These are phyloP conservation scores for Globisporangium paddicum DNA, from an alignment of 352 stramenopile genomes.

Conservation along the genomic window DNA sequence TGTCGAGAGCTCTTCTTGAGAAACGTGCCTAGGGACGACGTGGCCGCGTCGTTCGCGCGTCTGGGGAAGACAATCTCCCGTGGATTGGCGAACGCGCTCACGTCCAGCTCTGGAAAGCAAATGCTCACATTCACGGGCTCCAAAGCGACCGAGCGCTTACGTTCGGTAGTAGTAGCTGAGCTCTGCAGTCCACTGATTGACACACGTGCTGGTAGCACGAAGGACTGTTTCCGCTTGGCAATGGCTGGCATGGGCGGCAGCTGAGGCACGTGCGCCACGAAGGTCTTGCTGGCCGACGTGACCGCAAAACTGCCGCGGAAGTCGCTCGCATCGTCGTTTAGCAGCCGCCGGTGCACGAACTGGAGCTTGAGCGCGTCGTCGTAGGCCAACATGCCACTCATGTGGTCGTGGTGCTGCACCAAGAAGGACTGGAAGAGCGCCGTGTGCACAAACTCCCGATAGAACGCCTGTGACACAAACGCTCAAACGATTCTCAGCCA, in stretches of 20 bases:
- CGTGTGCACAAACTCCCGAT: slow-evolving; percentile 22
- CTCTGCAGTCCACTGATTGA: neutral
- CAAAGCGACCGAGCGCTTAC: neutral
- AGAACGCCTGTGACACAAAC: slow-evolving; percentile 20
- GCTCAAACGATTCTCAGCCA: slow-evolving; percentile 1
- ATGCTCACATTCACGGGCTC: slow-evolving; percentile 16
- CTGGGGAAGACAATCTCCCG: slow-evolving; percentile 25
- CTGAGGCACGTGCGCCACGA: slow-evolving; percentile 29
- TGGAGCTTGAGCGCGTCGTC: slow-evolving; percentile 37
- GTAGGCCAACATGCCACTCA: slow-evolving; percentile 17
- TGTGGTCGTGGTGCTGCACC: slow-evolving; percentile 30
- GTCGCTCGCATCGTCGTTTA: slow-evolving; percentile 10
- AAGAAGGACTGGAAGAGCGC: slow-evolving; percentile 40
- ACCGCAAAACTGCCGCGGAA: slow-evolving; percentile 10
- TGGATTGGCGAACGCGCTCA: slow-evolving; percentile 22
- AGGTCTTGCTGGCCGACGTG: slow-evolving; percentile 25
- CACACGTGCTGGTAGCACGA: slow-evolving; percentile 4
- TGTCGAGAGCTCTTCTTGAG: neutral
- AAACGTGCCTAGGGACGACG: slow-evolving; percentile 29
- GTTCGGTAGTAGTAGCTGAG: neutral
- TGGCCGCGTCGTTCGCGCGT: slow-evolving; percentile 19
- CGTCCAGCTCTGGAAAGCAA: slow-evolving; percentile 25
- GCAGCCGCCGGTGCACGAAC: slow-evolving; percentile 28
- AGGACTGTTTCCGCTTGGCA: slow-evolving; percentile 8
- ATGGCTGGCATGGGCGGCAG: neutral